Conservation (phyloP, 192 early-diverging fungal species). For the Dimargaris cristalligena region DNA sequence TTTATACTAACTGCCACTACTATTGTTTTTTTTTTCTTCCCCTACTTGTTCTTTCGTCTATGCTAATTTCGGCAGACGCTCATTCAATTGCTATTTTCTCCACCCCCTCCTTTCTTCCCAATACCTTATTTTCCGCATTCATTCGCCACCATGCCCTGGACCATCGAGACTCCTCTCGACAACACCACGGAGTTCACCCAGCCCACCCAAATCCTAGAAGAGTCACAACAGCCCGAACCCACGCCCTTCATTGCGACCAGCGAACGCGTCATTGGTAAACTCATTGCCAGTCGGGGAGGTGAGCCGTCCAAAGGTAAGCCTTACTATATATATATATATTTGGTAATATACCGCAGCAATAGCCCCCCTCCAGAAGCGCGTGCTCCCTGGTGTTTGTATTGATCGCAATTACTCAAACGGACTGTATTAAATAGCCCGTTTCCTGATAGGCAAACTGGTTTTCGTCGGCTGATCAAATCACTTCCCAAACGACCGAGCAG, state of each 20-base stretch:
- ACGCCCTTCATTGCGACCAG: constrained; percentile 15
- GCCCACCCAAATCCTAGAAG: constrained; percentile 33
- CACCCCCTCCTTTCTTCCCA: too few relatives aligned
- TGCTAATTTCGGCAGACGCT: too few relatives aligned
- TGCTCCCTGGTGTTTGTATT: not conserved
- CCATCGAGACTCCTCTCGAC: constrained; percentile 2
- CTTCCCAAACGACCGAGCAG: not conserved
- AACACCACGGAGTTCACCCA: constrained; percentile 27
- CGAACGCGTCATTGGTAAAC: constrained; percentile 27
- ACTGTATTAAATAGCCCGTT: not conserved
- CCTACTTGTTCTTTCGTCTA: too few relatives aligned
- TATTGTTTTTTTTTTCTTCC: too few relatives aligned
- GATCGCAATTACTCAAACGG: not conserved
- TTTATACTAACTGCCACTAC: too few relatives aligned
- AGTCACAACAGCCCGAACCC: constrained; percentile 12
- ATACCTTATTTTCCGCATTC: not conserved
- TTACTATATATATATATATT: not conserved
- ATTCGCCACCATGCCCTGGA: constrained; percentile 6
- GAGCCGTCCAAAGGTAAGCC: not conserved
- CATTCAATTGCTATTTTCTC: too few relatives aligned
- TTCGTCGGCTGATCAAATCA: not conserved
- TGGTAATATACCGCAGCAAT: not conserved
- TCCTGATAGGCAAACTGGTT: not conserved
- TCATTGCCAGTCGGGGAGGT: constrained; percentile 24
- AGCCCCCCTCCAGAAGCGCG: not conserved